Evolutionary conservation across 345 rosid genomes (phyloP).

Genomic region (Heritiera fomes): DNA sequence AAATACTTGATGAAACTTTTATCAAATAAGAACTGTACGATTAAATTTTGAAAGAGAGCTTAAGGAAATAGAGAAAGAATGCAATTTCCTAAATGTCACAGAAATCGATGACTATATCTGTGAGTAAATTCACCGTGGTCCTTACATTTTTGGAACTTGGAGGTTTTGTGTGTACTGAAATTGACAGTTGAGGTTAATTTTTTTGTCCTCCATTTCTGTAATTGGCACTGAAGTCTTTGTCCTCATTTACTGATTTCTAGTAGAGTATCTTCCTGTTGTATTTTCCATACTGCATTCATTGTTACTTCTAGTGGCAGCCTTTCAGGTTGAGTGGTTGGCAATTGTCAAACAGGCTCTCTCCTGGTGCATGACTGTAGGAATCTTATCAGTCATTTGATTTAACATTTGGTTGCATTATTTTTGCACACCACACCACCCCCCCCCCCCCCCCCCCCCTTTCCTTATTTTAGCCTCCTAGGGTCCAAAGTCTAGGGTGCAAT

Average conservation of each 20-base stretch:
- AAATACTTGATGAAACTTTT: neutral
- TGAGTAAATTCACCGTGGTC: neutral
- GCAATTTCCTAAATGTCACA: neutral
- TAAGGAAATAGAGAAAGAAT: neutral
- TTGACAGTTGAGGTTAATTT: constrained; percentile 11
- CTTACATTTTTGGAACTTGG: neutral
- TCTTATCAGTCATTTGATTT: neutral
- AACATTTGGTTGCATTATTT: constrained; percentile 5
- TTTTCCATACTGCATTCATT: constrained; percentile 13
- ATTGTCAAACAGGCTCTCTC: neutral
- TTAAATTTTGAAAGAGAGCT: neutral
- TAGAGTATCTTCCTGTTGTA: constrained; percentile 11
- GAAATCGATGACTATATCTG: neutral
- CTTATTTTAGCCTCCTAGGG: neutral
- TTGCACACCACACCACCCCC: neutral
- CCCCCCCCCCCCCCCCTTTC: neutral
- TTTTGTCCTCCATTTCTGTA: constrained; percentile 12
- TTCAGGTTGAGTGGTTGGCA: constrained; percentile 9
- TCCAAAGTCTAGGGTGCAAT: neutral
- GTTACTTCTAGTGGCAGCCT: constrained; percentile 1
- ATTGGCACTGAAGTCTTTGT: constrained; percentile 20
- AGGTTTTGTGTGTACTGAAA: neutral
- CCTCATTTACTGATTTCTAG: constrained; percentile 12
- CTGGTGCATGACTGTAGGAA: neutral
- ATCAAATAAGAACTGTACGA: neutral